These are phyloP conservation scores for Pseudopyricularia javanii DNA, from an alignment of 2,329 filamentous ascomycete species.

Conservation along the genomic window DNA sequence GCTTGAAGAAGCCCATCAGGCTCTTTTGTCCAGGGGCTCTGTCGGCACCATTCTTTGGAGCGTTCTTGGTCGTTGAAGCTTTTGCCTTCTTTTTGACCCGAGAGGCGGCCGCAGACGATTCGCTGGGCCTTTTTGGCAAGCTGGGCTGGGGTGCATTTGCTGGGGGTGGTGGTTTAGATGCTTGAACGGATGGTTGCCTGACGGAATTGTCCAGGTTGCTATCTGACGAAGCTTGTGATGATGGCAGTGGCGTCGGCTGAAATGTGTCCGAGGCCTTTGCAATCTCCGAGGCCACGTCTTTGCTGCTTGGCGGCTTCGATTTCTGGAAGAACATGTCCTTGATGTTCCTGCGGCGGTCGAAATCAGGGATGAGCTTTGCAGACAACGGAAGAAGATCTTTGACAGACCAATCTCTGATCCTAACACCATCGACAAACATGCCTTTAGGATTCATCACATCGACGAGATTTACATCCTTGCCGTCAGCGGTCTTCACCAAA, in stretches of 20 bases:
- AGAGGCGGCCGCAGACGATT: slow-evolving; percentile 4
- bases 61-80: slow-evolving; percentile 5
- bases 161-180: not conserved
- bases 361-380: slow-evolving; percentile 76
- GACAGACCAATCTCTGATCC: slow-evolving; percentile 51
- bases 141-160: not conserved
- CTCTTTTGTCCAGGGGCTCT: not conserved
- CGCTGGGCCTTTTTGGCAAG: not conserved
- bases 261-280: not conserved
- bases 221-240: not conserved
- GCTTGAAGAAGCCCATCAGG: not conserved
- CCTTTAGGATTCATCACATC: slow-evolving; percentile 71
- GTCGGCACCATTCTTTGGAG: not conserved
- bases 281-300: not conserved
- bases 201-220: not conserved
- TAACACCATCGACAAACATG: slow-evolving; percentile 55
- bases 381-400: slow-evolving; percentile 64
- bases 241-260: not conserved
- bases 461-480: slow-evolving; percentile 37
- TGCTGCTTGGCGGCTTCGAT: slow-evolving; percentile 12
- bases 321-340: slow-evolving; percentile 80
- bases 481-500: slow-evolving; percentile 34
- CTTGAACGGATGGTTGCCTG: not conserved
- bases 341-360: slow-evolving; percentile 72
- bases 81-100: slow-evolving; percentile 37